Evolutionary conservation across 2,329 filamentous ascomycete species (phyloP), one percentile per base, ranked within the genome.

Genomic region (Trichoderma sp.): DNA sequence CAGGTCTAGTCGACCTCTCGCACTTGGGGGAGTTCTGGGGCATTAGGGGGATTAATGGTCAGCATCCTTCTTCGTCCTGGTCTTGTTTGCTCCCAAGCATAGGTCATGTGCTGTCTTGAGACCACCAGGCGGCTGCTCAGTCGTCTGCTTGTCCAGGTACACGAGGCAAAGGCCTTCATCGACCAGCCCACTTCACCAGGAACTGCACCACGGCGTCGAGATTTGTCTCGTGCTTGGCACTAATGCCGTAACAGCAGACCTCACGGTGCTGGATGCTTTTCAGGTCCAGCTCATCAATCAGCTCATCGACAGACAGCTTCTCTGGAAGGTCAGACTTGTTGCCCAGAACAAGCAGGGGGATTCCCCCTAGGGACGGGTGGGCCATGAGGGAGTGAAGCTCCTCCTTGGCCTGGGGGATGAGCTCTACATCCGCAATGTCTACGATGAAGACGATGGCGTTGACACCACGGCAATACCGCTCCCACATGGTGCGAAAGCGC

Each of bases 381-480:
- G 92, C 91, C 86, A 98, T 92, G 75, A 99, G 89, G 50, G 94
- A 89, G 85, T 98, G 97, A 75, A 99, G 92, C 85, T 98, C 97
- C 79, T 98, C 95, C 81, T 93, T 94, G 69, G 97, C 97, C 77
- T 95, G 91, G 9, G 95, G 93, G 76, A 98, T 89, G 75, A 95
- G 91, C 71, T 91, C 90, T 78, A 90, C 89, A 85, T 99, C 97
- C 79, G 96, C 95, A 78, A 97, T 97, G 84, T 99, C 97, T 82
- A 98, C 95, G 83, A 99, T 98, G 86, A 98, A 99, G 79, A 99
- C 94, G 80, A 99, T 98, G 80, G 96, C 96, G 86, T 97, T 98
- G 80, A 98, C 97, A 71, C 95, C 97, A 78, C 95, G 94, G 86
- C 97, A 98, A 85, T 99, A 99, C 82, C 97, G 90, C 88, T 99